Evolutionary conservation across 2,329 filamentous ascomycete genomes (phyloP).

Genomic region (Tolypocladium tropicale): DNA sequence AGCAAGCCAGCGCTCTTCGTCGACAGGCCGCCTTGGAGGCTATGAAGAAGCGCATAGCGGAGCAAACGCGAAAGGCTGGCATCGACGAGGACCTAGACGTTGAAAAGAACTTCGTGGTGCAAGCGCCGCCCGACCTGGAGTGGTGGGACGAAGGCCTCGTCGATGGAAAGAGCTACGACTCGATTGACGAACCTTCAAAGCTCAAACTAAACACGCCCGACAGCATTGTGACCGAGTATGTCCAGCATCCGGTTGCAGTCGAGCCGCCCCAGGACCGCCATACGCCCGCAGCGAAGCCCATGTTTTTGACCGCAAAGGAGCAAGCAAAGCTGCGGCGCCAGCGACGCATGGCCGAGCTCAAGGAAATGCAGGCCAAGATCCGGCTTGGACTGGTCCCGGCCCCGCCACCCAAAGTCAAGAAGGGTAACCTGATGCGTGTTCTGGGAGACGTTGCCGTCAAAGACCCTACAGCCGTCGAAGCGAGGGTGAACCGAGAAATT

Average conservation of each 20-base stretch:
- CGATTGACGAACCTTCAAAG: constrained; percentile 51
- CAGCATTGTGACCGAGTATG: constrained; percentile 78
- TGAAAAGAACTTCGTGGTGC: constrained; percentile 81
- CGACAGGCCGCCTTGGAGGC: constrained; percentile 82
- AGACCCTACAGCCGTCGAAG: constrained; percentile 94
- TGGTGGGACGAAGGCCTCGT: constrained; percentile 96
- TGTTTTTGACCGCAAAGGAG: constrained; percentile 86
- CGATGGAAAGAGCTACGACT: constrained; percentile 62
- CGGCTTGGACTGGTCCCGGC: constrained; percentile 81
- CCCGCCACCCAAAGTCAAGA: constrained; percentile 92
- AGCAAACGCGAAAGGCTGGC: constrained; percentile 77
- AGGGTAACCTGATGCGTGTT: constrained; percentile 94
- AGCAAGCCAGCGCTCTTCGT: constrained; percentile 81
- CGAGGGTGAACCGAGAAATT: constrained; percentile 86
- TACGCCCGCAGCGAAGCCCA: constrained; percentile 68
- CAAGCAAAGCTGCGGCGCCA: constrained; percentile 85
- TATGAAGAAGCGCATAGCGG: constrained; percentile 89
- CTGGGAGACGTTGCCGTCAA: constrained; percentile 79
- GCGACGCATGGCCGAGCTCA: constrained; percentile 82
- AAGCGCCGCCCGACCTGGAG: constrained; percentile 77
- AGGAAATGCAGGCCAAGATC: constrained; percentile 95
- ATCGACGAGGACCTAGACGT: constrained; percentile 84
- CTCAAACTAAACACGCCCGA: constrained; percentile 71
- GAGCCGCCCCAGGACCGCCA: constrained; percentile 87
- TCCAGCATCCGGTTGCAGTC: constrained; percentile 86